These are phyloP conservation scores for Cercospora zeae-maydis DNA, from an alignment of 2,329 filamentous ascomycete species.

Conservation along the genomic window DNA sequence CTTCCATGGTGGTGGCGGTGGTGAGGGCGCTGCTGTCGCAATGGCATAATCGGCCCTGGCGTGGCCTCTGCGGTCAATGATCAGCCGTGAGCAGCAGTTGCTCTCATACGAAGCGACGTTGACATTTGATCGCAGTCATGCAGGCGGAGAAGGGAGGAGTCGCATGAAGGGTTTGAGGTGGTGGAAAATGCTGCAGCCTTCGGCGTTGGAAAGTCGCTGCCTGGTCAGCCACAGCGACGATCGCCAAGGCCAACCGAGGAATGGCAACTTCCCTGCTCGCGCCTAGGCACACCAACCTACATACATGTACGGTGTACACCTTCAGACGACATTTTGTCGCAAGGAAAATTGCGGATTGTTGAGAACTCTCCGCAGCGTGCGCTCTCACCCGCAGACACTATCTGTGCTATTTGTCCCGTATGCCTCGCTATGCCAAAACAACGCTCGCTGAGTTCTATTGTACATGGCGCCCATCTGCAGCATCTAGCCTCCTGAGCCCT, in stretches of 20 bases:
- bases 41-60: background rate
- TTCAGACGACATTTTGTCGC: background rate
- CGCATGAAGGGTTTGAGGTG: background rate
- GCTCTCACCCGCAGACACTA: background rate
- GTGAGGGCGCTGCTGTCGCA: background rate
- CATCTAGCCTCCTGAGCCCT: background rate
- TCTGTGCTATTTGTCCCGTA: background rate
- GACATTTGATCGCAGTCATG: background rate
- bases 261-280: background rate
- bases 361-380: background rate
- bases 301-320: too few species aligned
- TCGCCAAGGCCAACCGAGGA: slow-evolving; percentile 1
- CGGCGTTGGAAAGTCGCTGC: slow-evolving; percentile 14
- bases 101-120: background rate
- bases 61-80: background rate
- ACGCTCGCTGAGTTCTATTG: background rate
- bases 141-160: background rate
- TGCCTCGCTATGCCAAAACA: slow-evolving; percentile 7
- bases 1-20: background rate
- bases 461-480: background rate
- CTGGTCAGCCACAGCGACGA: slow-evolving; percentile 10
- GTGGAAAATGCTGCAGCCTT: slow-evolving; percentile 13
- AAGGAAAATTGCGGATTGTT: background rate
- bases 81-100: background rate
- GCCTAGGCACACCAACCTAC: background rate